Evolutionary conservation across 495 filamentous ascomycete species (phyloP).

Genomic region (Gamarada debralockiae): DNA sequence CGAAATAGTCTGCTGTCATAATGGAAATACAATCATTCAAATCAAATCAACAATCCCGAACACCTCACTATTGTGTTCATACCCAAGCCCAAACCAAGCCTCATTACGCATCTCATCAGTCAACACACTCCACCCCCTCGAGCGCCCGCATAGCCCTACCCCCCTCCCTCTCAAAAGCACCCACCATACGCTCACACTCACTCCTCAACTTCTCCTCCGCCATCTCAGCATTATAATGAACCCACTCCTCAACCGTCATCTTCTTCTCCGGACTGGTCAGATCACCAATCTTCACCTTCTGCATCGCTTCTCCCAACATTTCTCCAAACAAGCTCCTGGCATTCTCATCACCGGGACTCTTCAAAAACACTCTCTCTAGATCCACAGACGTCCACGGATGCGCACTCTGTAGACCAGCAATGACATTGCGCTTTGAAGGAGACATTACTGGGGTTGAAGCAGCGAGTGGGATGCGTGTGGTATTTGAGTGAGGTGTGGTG

Average conservation of each 20-base stretch:
- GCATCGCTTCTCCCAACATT: constrained; percentile 24
- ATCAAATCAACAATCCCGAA: neutral
- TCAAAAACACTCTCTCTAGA: constrained; percentile 57
- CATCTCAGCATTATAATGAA: constrained; percentile 70
- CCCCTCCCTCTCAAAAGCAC: constrained; percentile 78
- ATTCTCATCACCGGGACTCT: constrained; percentile 16
- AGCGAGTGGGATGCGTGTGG: constrained; percentile 43
- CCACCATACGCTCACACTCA: constrained; percentile 79
- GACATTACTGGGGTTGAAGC: constrained; percentile 55
- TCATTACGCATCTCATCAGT: constrained; percentile 3
- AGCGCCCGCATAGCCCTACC: constrained; percentile 68
- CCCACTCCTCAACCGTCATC: constrained; percentile 94
- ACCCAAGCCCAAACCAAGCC: neutral
- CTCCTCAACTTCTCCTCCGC: constrained; percentile 73
- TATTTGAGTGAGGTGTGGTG: constrained; percentile 28
- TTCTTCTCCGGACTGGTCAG: constrained; percentile 75
- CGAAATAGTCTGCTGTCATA: too few species aligned
- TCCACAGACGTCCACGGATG: constrained; percentile 72
- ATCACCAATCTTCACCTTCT: constrained; percentile 44
- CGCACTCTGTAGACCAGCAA: constrained; percentile 52
- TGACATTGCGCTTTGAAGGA: constrained; percentile 60
- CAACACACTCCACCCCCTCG: constrained; percentile 57
- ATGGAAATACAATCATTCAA: too few species aligned
- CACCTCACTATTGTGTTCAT: constrained; percentile 2
- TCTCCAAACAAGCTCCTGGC: constrained; percentile 1